These are phyloP conservation scores for Codiaeum variegatum DNA, from an alignment of 441 rosid species.

Conservation along the genomic window DNA sequence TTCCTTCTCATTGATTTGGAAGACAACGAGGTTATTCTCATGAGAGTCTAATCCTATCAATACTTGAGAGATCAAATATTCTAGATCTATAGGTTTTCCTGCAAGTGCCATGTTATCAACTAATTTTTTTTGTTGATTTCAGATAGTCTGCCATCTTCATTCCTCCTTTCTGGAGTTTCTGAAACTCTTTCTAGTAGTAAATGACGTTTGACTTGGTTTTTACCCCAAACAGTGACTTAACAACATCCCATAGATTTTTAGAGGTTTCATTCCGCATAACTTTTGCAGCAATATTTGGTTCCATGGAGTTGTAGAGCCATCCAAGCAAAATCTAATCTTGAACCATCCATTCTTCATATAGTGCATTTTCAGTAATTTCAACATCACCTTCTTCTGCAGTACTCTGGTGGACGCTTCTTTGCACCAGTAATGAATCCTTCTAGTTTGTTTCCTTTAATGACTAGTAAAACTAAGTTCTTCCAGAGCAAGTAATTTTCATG, in stretches of 20 bases:
- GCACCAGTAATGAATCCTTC: no score
- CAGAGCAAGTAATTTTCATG: background rate
- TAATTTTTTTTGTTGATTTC: no score
- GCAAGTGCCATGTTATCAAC: background rate
- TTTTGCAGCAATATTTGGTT: no score
- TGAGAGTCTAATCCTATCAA: background rate
- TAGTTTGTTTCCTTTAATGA: background rate
- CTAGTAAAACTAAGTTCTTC: background rate
- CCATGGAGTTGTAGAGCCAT: background rate
- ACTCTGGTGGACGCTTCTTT: background rate
- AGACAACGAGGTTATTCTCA: background rate
- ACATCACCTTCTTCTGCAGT: background rate
- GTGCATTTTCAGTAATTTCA: background rate
- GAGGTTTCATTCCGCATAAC: background rate
- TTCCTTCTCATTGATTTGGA: background rate
- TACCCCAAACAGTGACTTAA: background rate
- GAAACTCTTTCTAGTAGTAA: background rate
- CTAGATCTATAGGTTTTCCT: background rate
- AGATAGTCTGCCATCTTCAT: background rate
- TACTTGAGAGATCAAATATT: background rate
- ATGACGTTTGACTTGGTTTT: background rate
- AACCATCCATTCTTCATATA: background rate
- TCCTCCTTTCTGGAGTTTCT: background rate
- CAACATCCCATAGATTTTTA: background rate
- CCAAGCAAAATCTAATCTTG: background rate